phyloP scores from a whole-genome alignment of 805 yeast genomes.

The Starmerella vaccinii region DNA sequence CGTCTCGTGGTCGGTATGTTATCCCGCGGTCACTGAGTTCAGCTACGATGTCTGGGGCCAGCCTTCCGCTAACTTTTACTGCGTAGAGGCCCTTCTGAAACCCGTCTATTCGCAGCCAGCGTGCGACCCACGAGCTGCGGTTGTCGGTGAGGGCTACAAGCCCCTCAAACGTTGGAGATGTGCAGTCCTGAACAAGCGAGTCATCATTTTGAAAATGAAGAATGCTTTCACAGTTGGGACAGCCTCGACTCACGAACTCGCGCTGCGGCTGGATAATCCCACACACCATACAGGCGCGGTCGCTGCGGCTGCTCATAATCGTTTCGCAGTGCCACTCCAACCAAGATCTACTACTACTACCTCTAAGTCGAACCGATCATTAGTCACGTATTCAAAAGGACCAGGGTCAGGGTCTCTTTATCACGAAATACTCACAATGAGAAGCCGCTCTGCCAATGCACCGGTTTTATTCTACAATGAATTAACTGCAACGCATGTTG shows the following conservation, averaged over 20 bases:
- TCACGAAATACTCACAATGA: no score
- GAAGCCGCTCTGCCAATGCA: no score
- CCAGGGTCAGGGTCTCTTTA: no score
- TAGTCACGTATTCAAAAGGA: background rate
- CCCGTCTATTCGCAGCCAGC: conserved; percentile 86
- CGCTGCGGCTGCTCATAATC: conserved; percentile 35
- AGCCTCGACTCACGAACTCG: conserved; percentile 72
- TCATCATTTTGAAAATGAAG: conserved; percentile 73
- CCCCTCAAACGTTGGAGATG: conserved; percentile 94
- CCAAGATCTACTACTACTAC: background rate
- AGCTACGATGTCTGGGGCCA: conserved; percentile 75
- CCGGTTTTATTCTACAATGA: no score
- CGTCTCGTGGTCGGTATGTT: conserved; percentile 89
- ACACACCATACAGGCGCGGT: conserved; percentile 95
- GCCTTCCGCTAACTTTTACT: conserved; percentile 79
- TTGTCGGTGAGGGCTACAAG: conserved; percentile 82
- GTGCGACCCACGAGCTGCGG: conserved; percentile 85
- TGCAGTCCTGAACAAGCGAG: conserved; percentile 75
- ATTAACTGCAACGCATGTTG: no score
- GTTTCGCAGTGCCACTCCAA: background rate
- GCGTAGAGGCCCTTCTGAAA: conserved; percentile 88
- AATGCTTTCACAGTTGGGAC: conserved; percentile 92
- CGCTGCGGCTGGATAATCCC: conserved; percentile 75
- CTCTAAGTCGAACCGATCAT: background rate
- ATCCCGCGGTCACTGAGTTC: conserved; percentile 66